A percentile compares a stretch with the other conserved stretches of the same genome.
Conservation (phyloP, 192 early-diverging fungal genomes). For the Chytriomyces confervae region DNA sequence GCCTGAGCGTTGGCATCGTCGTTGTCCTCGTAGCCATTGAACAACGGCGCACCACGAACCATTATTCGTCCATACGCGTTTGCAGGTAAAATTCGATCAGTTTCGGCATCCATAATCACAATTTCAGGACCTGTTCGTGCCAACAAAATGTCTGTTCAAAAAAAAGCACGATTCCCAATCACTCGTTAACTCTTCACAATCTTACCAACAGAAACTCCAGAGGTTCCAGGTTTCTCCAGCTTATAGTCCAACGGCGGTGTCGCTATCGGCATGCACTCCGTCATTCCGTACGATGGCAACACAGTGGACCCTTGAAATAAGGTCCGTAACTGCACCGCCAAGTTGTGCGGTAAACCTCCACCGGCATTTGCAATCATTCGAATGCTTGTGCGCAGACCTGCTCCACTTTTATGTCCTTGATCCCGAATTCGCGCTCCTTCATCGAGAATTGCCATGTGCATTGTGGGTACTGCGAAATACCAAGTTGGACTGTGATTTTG, state of each 20-base stretch:
- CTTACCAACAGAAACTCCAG: conserved; percentile 38
- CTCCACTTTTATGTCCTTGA: background rate
- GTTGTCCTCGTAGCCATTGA: conserved; percentile 50
- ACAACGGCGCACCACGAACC: conserved; percentile 50
- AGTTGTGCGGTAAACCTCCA: conserved; percentile 44
- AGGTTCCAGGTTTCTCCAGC: conserved; percentile 47
- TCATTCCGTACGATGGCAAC: conserved; percentile 56
- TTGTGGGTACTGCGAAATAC: conserved; percentile 71
- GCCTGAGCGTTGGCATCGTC: conserved; percentile 25
- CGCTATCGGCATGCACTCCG: conserved; percentile 58
- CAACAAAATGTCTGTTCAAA: background rate
- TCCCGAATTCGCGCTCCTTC: conserved; percentile 12
- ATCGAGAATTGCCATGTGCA: conserved; percentile 67
- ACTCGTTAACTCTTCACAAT: background rate
- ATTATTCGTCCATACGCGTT: conserved; percentile 46
- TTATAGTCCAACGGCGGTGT: conserved; percentile 50
- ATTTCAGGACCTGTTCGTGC: conserved; percentile 46
- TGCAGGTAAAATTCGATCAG: background rate
- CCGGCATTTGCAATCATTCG: conserved; percentile 54
- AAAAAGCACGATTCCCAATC: background rate
- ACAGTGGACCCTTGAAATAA: conserved; percentile 38
- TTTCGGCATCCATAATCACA: conserved; percentile 37
- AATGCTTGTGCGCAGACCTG: conserved; percentile 14
- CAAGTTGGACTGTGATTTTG: conserved; percentile 33
- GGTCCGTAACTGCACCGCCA: conserved; percentile 40